These are phyloP conservation scores for Rhizopus sp. DNA, from an alignment of 371 early-diverging fungal genomes.

Conservation along the genomic window DNA sequence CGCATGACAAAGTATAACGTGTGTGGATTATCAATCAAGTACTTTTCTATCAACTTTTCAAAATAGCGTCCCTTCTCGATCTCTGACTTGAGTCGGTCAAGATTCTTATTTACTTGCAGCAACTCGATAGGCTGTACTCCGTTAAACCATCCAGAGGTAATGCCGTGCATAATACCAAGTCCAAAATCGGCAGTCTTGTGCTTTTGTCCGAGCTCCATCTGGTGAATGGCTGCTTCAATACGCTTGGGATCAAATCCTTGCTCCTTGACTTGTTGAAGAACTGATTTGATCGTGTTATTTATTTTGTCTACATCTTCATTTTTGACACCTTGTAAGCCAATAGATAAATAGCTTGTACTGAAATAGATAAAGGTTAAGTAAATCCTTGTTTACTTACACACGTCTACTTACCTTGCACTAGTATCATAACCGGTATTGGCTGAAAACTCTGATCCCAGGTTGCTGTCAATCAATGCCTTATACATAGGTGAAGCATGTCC, in stretches of 20 bases:
- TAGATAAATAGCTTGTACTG: slow-evolving; percentile 57
- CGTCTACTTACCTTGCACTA: slow-evolving; percentile 50
- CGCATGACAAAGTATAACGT: slow-evolving; percentile 81
- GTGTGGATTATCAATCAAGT: slow-evolving; percentile 79
- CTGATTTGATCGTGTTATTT: slow-evolving; percentile 68
- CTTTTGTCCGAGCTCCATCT: slow-evolving; percentile 85
- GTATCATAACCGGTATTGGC: slow-evolving; percentile 88
- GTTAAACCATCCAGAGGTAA: slow-evolving; percentile 86
- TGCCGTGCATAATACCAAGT: slow-evolving; percentile 74
- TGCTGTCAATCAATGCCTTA: slow-evolving; percentile 90
- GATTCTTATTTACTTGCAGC: slow-evolving; percentile 78
- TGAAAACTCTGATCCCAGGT: slow-evolving; percentile 91
- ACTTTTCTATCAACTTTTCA: slow-evolving; percentile 68
- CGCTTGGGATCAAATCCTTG: slow-evolving; percentile 80
- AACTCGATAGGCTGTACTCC: slow-evolving; percentile 85
- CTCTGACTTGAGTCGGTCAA: slow-evolving; percentile 73
- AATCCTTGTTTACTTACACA: background rate
- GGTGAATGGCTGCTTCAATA: slow-evolving; percentile 89
- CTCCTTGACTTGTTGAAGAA: slow-evolving; percentile 65
- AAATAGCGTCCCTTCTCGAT: slow-evolving; percentile 69
- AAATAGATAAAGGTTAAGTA: background rate
- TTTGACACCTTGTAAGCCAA: slow-evolving; percentile 75
- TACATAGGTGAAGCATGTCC: slow-evolving; percentile 95
- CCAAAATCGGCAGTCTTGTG: slow-evolving; percentile 93
- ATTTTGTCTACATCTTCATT: slow-evolving; percentile 61